Conservation (phyloP, 305 asterid species). For the Solanum hybrid region DNA sequence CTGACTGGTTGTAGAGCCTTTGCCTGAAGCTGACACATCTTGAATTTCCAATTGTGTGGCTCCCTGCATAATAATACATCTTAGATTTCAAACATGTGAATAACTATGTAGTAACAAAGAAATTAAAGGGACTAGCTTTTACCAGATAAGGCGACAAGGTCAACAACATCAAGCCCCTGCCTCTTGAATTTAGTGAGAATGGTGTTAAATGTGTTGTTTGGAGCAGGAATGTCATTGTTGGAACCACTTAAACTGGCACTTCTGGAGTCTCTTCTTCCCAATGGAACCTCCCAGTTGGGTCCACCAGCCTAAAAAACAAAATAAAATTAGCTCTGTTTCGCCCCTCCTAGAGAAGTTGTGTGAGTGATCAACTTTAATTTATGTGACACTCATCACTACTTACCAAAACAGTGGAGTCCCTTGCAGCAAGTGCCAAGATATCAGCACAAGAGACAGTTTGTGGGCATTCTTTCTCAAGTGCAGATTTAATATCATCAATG, state of each 20-base stretch:
- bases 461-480: not conserved
- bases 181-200: slow-evolving; percentile 20
- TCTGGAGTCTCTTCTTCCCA: slow-evolving; percentile 37
- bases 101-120: not conserved
- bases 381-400: not conserved
- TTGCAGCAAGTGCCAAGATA: not conserved
- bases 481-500: not conserved
- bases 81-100: not conserved
- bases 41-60: slow-evolving; percentile 30
- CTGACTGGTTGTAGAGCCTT: slow-evolving; percentile 22
- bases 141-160: slow-evolving; percentile 35
- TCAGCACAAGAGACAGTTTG: not conserved
- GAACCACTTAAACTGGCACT: slow-evolving; percentile 35
- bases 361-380: too few relatives aligned
- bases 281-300: slow-evolving; percentile 30
- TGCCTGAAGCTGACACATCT: slow-evolving; percentile 20
- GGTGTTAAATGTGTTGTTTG: slow-evolving; percentile 16
- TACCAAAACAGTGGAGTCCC: not conserved
- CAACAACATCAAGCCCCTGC: slow-evolving; percentile 22
- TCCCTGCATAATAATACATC: slow-evolving; percentile 2
- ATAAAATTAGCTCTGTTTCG: not conserved
- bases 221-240: slow-evolving; percentile 27
- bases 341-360: not conserved
- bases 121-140: not conserved
- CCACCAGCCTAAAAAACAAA: slow-evolving; percentile 24